Evolutionary conservation across 192 early-diverging fungal species (phyloP).

Genomic region (Umbelopsis ramanniana): DNA sequence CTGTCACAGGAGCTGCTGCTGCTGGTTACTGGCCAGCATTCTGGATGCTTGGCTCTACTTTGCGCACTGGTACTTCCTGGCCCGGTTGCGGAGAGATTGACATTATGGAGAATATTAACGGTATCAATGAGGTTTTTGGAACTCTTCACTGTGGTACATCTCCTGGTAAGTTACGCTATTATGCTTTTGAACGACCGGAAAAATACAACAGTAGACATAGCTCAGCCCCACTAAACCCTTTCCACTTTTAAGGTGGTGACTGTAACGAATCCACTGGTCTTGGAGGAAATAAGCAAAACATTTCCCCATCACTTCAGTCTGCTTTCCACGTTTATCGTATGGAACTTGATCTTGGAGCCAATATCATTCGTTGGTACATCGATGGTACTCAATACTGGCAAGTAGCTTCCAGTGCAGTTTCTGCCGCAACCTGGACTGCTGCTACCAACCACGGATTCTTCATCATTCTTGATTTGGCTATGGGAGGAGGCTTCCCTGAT

Average conservation of each 20-base stretch:
- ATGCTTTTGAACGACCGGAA: not conserved
- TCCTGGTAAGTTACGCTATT: not conserved
- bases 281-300: conserved; percentile 3
- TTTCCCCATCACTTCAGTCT: not conserved
- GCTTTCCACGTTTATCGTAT: conserved; percentile 11
- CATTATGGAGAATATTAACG: conserved; percentile 16
- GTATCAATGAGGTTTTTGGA: conserved; percentile 8
- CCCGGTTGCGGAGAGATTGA: not conserved
- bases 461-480: conserved; percentile 9
- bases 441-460: conserved; percentile 14
- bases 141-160: not conserved
- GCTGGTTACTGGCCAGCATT: conserved; percentile 15
- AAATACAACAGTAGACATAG: not conserved
- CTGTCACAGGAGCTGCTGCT: not conserved
- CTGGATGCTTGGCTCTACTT: conserved; percentile 8
- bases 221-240: not conserved
- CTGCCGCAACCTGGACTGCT: conserved; percentile 1
- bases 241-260: not conserved
- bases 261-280: conserved; percentile 7
- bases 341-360: not conserved
- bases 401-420: not conserved
- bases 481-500: conserved; percentile 16
- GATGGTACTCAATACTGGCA: conserved; percentile 11
- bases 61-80: conserved; percentile 13
- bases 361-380: conserved; percentile 14